Evolutionary conservation across 1,284 basidiomycete species (phyloP), one percentile per base, ranked within the genome.

Genomic region (Melanopsichium pennsylvanicum): DNA sequence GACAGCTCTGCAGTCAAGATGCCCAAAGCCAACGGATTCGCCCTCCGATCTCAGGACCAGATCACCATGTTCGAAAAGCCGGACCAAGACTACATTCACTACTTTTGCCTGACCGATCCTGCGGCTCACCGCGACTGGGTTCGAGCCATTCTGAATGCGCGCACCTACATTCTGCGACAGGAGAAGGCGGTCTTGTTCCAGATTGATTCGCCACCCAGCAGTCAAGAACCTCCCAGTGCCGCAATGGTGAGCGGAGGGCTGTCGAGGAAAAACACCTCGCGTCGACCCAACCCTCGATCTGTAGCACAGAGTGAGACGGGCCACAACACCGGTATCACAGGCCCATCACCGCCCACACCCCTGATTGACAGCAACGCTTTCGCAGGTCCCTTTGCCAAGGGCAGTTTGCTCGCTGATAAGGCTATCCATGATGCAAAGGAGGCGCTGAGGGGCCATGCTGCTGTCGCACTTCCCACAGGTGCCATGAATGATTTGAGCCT

Each of bases 121-220:
- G 70, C 64, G 2, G 79, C 79, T 5, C 74, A 78, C 32, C 68
- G 75, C 15, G 72, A 79, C 49, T 81, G 79, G 79, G 70, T 79
- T 10, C 64, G 68, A 9, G 62, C 73, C 6, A 74, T 78, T 16
- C 27, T 74, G 23, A 72, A 73, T 37, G 78, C 76, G 8, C 67
- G 75, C 32, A 75, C 76, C 7, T 81, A 80, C 45, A 60, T 80
- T n/a, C 33, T 81, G 41, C 44, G 61, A 6, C 77, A 78, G 45
- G 79, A 81, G 40, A 62, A 62, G 31, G 67, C 76, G 11, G 62
- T 72, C 10, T 55, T 81, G 5, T 78, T 81, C 68, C 52, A 62
- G 43, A 37, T 42, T 19, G 63, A 50, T 5, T 45, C 41, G 25
- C 52, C 61, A 7, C 22, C 36, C 1, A 43, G 21, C 18, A 45